Base-by-base conservation (phyloP, 192 early-diverging fungal species). In the Entrophospora sp. region DNA sequence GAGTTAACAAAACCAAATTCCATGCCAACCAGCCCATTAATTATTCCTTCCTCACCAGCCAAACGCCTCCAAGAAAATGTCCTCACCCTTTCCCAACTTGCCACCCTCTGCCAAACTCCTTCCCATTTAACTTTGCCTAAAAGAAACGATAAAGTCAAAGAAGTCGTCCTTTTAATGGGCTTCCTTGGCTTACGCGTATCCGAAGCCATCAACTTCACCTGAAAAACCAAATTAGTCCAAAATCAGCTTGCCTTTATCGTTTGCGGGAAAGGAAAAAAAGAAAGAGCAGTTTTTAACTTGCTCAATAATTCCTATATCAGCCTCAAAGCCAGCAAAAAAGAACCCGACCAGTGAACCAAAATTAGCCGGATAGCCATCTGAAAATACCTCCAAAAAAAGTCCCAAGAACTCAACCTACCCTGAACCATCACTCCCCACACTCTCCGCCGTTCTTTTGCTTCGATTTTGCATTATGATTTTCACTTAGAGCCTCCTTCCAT, bases 371-470 rank as follows among this genome's bases (percentile, higher is more conserved):
- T n/a, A 49, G 48, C 48, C 5, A n/a, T 49, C 20, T 49, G 48
- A 51, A n/a, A 51, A 7, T 5, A 52, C 25, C 22, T 52, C 10
- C 10, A 52, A 27, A 16, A 25, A 16, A 16, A 52, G 22, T 3
- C 2, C 10, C n/a, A 22, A 16, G 24, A 52, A 52, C 25, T 5
- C 1, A 52, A 52, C 3, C 49, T 52, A 10, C 10, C 49, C 3
- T 52, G 49, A 52, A 52, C 49, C 49, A 52, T 52, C 6, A 52
- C 49, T 3, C 49, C 49, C 10, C 49, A 52, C 49, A 52, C 49
- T 3, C 49, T 52, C 49, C 49, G 6, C 5, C 49, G 49, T 5
- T 52, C 49, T 3, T 52, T 52, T 5, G 49, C 49, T 52, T 52
- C 49, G 1, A 52, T 52, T 52, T 20, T 52, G 14, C 49, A 52